A percentile compares a stretch with the other conserved stretches of the same genome.
Evolutionary conservation across 2,329 filamentous ascomycete genomes (phyloP).

Genomic region (Aspergillus neotritici): DNA sequence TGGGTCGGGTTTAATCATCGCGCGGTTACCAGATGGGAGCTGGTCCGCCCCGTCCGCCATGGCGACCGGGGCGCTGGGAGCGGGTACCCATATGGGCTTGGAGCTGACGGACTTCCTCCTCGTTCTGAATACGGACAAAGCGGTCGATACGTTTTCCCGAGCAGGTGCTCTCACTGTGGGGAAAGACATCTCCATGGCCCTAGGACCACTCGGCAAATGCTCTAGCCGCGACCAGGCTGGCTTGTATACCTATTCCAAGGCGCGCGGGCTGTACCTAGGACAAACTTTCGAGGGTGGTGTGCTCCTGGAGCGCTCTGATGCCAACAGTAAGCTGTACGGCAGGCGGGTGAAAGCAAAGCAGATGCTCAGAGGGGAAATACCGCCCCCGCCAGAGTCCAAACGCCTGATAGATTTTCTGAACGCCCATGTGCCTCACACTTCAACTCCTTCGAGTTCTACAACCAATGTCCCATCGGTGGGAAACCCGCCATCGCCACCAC

Average conservation of each 20-base stretch:
- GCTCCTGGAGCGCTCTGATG: slow-evolving; percentile 85
- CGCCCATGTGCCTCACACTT: slow-evolving; percentile 46
- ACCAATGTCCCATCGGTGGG: too few species aligned
- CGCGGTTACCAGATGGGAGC: slow-evolving; percentile 39
- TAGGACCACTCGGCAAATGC: slow-evolving; percentile 85
- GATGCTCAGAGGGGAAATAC: slow-evolving; percentile 69
- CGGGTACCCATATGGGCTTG: slow-evolving; percentile 43
- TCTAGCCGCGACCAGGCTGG: slow-evolving; percentile 85
- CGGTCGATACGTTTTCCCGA: slow-evolving; percentile 87
- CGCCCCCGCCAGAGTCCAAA: slow-evolving; percentile 70
- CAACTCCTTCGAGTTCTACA: too few species aligned
- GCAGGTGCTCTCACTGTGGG: slow-evolving; percentile 82
- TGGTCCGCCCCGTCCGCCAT: slow-evolving; percentile 47
- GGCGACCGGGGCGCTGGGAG: slow-evolving; percentile 38
- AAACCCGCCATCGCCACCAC: too few species aligned
- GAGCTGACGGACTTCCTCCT: slow-evolving; percentile 70
- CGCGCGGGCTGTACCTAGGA: slow-evolving; percentile 90
- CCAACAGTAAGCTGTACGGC: slow-evolving; percentile 91
- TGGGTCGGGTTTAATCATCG: slow-evolving; percentile 43
- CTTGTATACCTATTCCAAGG: slow-evolving; percentile 94
- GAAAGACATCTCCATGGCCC: slow-evolving; percentile 89
- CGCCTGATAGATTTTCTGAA: slow-evolving; percentile 79
- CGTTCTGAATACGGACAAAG: slow-evolving; percentile 81
- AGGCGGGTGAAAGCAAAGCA: slow-evolving; percentile 70
- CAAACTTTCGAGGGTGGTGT: slow-evolving; percentile 85